These are phyloP conservation scores for Pseudogymnoascus sp. DNA, from an alignment of 2,329 filamentous ascomycete genomes.

Conservation along the genomic window DNA sequence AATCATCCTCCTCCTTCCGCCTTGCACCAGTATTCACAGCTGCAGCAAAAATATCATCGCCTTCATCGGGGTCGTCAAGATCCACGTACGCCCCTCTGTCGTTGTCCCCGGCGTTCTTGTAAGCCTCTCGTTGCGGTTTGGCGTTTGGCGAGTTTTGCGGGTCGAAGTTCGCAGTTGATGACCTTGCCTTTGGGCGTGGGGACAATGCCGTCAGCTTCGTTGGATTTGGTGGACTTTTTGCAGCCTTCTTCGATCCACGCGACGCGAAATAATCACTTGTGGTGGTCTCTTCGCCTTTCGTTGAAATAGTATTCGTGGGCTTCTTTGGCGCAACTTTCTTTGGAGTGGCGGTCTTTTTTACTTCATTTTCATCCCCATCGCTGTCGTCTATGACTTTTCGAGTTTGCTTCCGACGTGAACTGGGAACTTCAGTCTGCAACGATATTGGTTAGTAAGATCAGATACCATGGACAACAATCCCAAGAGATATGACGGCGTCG, in stretches of 20 bases:
- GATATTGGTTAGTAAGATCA: conserved; percentile 10
- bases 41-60: conserved; percentile 79
- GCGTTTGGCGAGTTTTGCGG: conserved; percentile 9
- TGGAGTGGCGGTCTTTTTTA: conserved; percentile 39
- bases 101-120: conserved; percentile 34
- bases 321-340: conserved; percentile 57
- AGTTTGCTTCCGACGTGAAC: conserved; percentile 27
- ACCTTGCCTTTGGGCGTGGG: background rate
- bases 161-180: background rate
- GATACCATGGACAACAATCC: background rate
- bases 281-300: conserved; percentile 28
- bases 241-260: conserved; percentile 14
- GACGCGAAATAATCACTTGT: conserved; percentile 31
- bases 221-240: background rate
- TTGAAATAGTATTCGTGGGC: conserved; percentile 30
- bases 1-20: conserved; percentile 61
- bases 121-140: conserved; percentile 1
- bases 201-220: background rate
- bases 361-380: conserved; percentile 59
- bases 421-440: background rate
- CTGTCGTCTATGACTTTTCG: conserved; percentile 76
- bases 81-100: conserved; percentile 55
- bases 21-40: conserved; percentile 60
- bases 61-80: conserved; percentile 57
- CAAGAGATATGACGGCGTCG: background rate